Evolutionary conservation across 2,329 filamentous ascomycete genomes (phyloP).

Genomic region (Aspergillus chevalieri): DNA sequence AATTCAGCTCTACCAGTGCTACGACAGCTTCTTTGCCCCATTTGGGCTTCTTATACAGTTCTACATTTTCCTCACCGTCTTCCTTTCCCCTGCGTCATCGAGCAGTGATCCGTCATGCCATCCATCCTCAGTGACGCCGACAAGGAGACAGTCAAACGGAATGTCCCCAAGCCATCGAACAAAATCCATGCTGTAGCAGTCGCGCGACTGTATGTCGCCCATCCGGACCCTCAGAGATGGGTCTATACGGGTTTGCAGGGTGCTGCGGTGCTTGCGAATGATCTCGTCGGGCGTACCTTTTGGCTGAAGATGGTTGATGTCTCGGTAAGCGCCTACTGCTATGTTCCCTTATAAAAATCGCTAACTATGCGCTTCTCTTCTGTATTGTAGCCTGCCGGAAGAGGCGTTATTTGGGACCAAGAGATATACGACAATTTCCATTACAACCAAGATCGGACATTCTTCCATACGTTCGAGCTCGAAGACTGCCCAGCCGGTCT

Average conservation of each 20-base stretch:
- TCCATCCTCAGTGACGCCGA: constrained; percentile 82
- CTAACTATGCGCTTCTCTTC: constrained; percentile 6
- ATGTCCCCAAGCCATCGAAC: constrained; percentile 87
- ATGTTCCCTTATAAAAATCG: constrained; percentile 1
- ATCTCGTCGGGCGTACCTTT: constrained; percentile 89
- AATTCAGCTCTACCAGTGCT: constrained; percentile 1
- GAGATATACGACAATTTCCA: constrained; percentile 93
- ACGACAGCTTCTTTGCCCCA: neutral
- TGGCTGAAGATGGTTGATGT: constrained; percentile 98
- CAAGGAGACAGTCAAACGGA: constrained; percentile 92
- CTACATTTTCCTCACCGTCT: constrained; percentile 6
- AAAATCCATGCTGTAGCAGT: constrained; percentile 96
- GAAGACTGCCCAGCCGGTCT: constrained; percentile 85
- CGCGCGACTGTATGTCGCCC: constrained; percentile 85
- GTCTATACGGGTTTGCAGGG: constrained; percentile 90
- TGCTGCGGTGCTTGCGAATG: constrained; percentile 83
- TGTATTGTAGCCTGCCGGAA: constrained; percentile 58
- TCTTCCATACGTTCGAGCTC: constrained; percentile 96
- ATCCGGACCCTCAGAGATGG: constrained; percentile 82
- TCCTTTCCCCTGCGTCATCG: neutral
- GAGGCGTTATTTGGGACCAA: constrained; percentile 93
- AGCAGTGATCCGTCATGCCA: constrained; percentile 38
- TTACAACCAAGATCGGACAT: constrained; percentile 95
- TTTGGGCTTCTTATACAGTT: constrained; percentile 13
- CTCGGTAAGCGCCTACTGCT: constrained; percentile 58